phyloP scores from a whole-genome alignment of 2,329 filamentous ascomycete genomes.

The Aspergillus sergii region DNA sequence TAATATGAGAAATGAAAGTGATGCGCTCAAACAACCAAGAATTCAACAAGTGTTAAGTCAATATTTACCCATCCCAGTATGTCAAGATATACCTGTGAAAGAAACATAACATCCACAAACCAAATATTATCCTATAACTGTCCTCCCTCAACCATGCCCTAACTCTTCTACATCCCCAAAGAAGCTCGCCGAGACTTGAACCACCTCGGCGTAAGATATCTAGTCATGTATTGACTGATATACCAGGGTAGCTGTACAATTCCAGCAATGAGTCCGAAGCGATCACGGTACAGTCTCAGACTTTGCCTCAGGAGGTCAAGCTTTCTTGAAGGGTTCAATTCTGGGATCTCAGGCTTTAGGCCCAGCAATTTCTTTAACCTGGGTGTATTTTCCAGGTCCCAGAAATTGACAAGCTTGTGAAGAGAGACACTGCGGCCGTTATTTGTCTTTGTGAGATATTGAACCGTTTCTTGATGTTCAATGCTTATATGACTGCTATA shows the following conservation, averaged over 20 bases:
- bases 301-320: not conserved
- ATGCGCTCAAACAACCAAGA: not conserved
- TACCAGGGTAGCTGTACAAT: not conserved
- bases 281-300: not conserved
- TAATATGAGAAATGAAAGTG: not conserved
- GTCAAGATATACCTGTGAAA: not conserved
- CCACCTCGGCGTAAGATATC: not conserved
- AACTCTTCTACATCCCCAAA: not conserved
- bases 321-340: not conserved
- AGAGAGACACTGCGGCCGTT: not conserved
- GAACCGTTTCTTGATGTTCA: not conserved
- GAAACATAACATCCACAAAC: not conserved
- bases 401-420: not conserved
- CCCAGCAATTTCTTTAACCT: not conserved
- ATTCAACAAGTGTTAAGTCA: not conserved
- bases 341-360: not conserved
- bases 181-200: not conserved
- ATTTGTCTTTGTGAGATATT: not conserved
- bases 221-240: not conserved
- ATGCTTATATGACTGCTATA: not conserved
- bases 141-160: not conserved
- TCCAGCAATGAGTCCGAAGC: not conserved
- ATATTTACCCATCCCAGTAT: not conserved
- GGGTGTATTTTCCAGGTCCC: not conserved
- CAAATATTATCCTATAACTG: no score